Base-by-base conservation (phyloP, 352 stramenopile species). In the Phytophthora tubulina region DNA sequence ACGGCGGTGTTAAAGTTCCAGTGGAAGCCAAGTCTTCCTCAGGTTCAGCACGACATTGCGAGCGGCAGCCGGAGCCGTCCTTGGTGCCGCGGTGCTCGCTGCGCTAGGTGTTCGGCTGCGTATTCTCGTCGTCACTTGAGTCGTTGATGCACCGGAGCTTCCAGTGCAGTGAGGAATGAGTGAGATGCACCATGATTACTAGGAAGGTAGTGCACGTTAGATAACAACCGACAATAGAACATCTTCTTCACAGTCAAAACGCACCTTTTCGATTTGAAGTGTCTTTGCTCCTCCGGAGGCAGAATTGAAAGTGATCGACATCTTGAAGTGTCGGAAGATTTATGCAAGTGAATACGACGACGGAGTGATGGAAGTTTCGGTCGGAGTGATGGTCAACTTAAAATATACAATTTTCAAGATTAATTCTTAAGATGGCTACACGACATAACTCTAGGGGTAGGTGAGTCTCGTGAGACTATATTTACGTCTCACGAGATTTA, bases 61-160 rank as follows among this genome's bases (percentile, higher is more conserved):
- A n/a, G n/a, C n/a, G n/a, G n/a, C n/a, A n/a, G n/a, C n/a, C n/a
- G n/a, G n/a, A n/a, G n/a, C n/a, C 17, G 21, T 33, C n/a, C 17
- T 60, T 38, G 7, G 21, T 21, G 38, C 10, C 36, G 3, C 42
- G 35, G 0, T 11, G n/a, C 7, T 60, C 10, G 21, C 17, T 38
- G n/a, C 13, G 2, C 27, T 51, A 2, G 38, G 44, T 41, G 27
- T 61, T 51, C 9, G 53, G 38, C 14, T 21, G 27, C 39, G 54
- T 61, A 15, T 63, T 63, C 41, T 63, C 55, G 15, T 63, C 55
- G 10, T 53, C 55, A 30, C 42, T 42, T 6, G 54, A 35, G 41
- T 52, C 30, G 10, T 32, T 27, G 11, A 49, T 49, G 9, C 42
- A 49, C 5, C n/a, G 42, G n/a, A 49, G 42, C n/a, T 13, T 33